phyloP scores from a whole-genome alignment of 192 early-diverging fungal species.

The Coemansia sp. region DNA sequence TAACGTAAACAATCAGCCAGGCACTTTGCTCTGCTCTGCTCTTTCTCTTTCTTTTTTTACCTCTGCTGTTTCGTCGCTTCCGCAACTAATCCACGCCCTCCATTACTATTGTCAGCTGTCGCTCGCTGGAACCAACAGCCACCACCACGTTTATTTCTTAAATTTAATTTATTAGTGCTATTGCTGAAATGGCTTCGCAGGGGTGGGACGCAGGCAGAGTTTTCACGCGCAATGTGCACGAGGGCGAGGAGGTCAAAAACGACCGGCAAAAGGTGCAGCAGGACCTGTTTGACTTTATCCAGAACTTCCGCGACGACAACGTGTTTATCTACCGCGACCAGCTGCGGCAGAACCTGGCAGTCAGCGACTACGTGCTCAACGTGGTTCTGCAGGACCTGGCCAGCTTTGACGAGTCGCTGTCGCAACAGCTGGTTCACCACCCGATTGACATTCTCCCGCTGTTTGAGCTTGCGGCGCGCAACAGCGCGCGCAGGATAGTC shows the following conservation, averaged over 20 bases:
- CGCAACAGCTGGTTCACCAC: conserved; percentile 74
- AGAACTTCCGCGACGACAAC: conserved; percentile 84
- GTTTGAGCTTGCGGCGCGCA: conserved; percentile 90
- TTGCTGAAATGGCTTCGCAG: conserved; percentile 17
- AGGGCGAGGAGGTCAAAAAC: conserved; percentile 60
- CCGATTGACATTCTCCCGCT: conserved; percentile 81
- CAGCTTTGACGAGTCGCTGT: conserved; percentile 82
- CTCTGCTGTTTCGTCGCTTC: too few relatives aligned
- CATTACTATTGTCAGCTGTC: neutral
- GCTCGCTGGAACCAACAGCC: neutral
- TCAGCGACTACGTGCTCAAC: conserved; percentile 79
- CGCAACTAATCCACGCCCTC: neutral
- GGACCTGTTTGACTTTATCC: conserved; percentile 80
- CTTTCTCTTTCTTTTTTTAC: neutral
- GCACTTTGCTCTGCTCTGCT: neutral
- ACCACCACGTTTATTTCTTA: too few relatives aligned
- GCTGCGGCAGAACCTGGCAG: conserved; percentile 80
- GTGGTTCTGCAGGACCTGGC: conserved; percentile 88
- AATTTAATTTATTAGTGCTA: too few relatives aligned
- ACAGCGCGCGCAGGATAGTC: conserved; percentile 74
- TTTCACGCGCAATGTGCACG: conserved; percentile 71
- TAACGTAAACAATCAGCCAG: neutral
- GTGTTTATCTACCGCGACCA: conserved; percentile 92
- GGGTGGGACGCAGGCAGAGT: conserved; percentile 87
- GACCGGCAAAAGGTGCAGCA: conserved; percentile 65